Percentiles rank a stretch among this genome's conserved stretches.
These are phyloP conservation scores for Solanum dulcamara DNA, from an alignment of 257 asterid species.

Conservation along the genomic window DNA sequence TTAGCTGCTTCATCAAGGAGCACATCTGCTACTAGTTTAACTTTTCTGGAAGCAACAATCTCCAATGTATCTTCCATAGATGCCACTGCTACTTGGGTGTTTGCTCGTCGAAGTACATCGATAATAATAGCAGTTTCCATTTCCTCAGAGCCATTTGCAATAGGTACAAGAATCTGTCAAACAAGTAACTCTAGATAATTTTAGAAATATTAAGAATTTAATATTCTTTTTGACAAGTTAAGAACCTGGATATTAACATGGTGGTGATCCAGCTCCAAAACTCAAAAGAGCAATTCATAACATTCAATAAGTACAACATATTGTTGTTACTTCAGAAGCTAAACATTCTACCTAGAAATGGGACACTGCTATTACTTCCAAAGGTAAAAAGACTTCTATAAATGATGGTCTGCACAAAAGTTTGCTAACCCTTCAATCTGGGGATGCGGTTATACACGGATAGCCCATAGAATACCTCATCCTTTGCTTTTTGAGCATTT, in stretches of 20 bases:
- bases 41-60: conserved; percentile 82
- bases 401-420: neutral
- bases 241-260: neutral
- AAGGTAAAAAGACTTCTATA: neutral
- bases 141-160: conserved; percentile 93
- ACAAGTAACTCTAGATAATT: neutral
- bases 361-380: neutral
- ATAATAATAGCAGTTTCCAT: conserved; percentile 88
- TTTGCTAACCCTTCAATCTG: neutral
- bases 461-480: neutral
- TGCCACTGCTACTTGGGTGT: conserved; percentile 81
- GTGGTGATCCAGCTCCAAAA: neutral
- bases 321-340: neutral
- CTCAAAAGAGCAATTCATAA: neutral
- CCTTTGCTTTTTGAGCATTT: neutral
- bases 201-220: neutral
- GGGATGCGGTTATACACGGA: neutral
- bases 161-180: conserved; percentile 85
- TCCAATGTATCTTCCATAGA: conserved; percentile 66
- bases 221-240: neutral
- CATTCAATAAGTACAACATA: neutral
- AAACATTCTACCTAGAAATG: neutral
- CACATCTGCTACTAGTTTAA: conserved; percentile 78
- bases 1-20: conserved; percentile 59
- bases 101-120: conserved; percentile 85